phyloP scores from a whole-genome alignment of 306 rosid species.

The Cucurbita moschata region DNA sequence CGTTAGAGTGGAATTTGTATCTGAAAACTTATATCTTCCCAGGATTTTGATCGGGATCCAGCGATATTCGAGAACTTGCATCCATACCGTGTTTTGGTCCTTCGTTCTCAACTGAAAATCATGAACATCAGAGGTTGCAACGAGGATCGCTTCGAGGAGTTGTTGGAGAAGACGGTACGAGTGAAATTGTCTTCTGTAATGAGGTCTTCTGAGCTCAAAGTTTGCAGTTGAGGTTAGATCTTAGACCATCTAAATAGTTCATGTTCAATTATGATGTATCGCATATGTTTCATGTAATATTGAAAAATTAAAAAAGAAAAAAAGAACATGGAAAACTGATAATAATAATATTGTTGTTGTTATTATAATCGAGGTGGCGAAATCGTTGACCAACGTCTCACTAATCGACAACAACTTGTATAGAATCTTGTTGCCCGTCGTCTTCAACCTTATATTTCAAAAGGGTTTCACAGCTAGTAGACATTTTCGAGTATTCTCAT shows the following conservation, averaged over 20 bases:
- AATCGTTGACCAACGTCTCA: no score
- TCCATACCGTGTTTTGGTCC: conserved; percentile 46
- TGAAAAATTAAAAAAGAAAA: no score
- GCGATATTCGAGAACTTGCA: conserved; percentile 34
- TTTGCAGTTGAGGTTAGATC: not conserved
- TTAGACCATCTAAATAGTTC: not conserved
- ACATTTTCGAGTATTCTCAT: no score
- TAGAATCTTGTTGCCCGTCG: no score
- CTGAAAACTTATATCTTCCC: not conserved
- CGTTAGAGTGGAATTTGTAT: not conserved
- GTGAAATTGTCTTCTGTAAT: not conserved
- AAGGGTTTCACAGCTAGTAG: no score
- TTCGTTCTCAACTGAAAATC: conserved; percentile 43
- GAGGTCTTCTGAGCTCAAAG: not conserved
- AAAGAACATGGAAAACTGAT: no score
- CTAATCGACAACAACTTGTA: no score
- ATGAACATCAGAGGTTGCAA: conserved; percentile 23
- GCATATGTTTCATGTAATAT: no score
- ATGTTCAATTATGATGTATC: not conserved
- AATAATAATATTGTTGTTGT: no score
- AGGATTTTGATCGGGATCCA: conserved; percentile 87
- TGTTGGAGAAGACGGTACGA: conserved; percentile 24
- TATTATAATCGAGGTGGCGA: no score
- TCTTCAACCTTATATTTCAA: no score
- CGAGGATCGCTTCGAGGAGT: conserved; percentile 46